Conservation (phyloP, 2,329 filamentous ascomycete genomes). For the Ceratocystis diversiconidia region DNA sequence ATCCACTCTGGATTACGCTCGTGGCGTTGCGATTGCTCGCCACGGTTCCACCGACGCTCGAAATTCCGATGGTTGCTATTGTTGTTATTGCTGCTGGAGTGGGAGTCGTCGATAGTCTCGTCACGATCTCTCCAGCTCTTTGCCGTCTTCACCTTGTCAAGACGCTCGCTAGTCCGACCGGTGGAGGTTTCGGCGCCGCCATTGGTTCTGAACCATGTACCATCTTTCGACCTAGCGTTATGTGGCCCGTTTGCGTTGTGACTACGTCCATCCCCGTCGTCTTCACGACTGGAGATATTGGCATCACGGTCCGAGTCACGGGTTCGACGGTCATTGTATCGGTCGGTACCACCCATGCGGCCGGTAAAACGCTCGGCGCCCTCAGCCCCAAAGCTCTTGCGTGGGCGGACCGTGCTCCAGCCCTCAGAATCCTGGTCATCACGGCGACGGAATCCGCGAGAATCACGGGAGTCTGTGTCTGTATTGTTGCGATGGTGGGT, state of each 20-base stretch:
- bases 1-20: conserved; percentile 89
- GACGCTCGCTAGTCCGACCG: conserved; percentile 36
- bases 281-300: conserved; percentile 35
- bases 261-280: conserved; percentile 37
- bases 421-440: conserved; percentile 53
- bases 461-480: conserved; percentile 34
- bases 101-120: conserved; percentile 41
- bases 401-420: conserved; percentile 60
- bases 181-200: conserved; percentile 27
- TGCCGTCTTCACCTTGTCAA: conserved; percentile 32
- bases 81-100: conserved; percentile 30
- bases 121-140: conserved; percentile 48
- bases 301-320: conserved; percentile 46
- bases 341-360: conserved; percentile 42
- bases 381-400: conserved; percentile 59
- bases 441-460: conserved; percentile 32
- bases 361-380: conserved; percentile 58
- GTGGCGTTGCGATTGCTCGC: conserved; percentile 39
- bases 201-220: conserved; percentile 60
- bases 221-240: conserved; percentile 48
- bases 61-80: conserved; percentile 23
- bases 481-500: conserved; percentile 33
- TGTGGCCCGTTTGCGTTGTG: conserved; percentile 39
- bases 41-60: conserved; percentile 42
- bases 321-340: conserved; percentile 31